Evolutionary conservation across 352 stramenopile genomes (phyloP).

Genomic region (Phytophthora idaei): DNA sequence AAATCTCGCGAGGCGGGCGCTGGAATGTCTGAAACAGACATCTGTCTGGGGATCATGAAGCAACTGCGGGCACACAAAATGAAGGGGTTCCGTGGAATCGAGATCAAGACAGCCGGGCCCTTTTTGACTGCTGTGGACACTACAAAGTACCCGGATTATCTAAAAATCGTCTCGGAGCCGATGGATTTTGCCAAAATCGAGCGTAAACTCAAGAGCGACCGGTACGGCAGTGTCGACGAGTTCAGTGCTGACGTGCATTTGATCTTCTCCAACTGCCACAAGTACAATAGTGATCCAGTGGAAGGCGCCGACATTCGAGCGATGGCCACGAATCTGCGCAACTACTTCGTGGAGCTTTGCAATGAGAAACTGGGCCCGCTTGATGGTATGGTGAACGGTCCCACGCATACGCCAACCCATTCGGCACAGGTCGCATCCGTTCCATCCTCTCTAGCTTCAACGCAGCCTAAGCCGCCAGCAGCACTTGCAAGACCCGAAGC

Average conservation of each 20-base stretch:
- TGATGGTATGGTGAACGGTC: conserved; percentile 36
- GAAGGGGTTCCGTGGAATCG: conserved; percentile 81
- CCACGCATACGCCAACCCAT: conserved; percentile 20
- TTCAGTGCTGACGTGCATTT: conserved; percentile 87
- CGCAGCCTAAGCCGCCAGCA: conserved; percentile 24
- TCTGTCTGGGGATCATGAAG: conserved; percentile 75
- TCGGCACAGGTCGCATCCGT: conserved; percentile 5
- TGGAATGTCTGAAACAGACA: conserved; percentile 65
- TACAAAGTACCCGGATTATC: conserved; percentile 87
- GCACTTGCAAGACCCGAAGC: conserved; percentile 10
- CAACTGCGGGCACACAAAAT: conserved; percentile 83
- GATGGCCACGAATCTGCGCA: conserved; percentile 81
- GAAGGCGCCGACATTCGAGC: conserved; percentile 87
- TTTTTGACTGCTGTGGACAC: conserved; percentile 87
- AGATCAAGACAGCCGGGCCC: conserved; percentile 79
- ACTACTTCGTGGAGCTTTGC: conserved; percentile 83
- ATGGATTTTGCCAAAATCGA: conserved; percentile 92
- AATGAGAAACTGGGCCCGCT: conserved; percentile 62
- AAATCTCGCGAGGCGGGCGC: conserved; percentile 47
- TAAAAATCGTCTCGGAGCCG: conserved; percentile 77
- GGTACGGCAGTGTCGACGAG: conserved; percentile 75
- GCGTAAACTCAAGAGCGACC: conserved; percentile 84
- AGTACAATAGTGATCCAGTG: conserved; percentile 89
- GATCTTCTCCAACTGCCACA: conserved; percentile 90
- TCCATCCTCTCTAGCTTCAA: conserved; percentile 8